Base-by-base conservation (phyloP, 768 basidiomycete species). In the Termitomyces sp. region DNA sequence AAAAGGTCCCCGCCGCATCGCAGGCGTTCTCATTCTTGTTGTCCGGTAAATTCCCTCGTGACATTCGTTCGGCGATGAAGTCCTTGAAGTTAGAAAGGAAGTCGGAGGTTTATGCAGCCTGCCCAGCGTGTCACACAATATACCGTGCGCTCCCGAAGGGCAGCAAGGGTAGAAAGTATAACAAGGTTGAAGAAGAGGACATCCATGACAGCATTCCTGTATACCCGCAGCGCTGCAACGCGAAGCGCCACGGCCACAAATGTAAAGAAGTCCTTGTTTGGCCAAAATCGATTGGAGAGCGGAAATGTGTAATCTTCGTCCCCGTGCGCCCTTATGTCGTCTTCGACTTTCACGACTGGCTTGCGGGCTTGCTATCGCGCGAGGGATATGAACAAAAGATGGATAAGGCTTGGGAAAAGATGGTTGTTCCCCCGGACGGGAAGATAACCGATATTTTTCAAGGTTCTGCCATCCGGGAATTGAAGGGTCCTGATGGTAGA, bases 271-370 rank as follows among this genome's bases (percentile, higher is more conserved):
- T 27, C 2, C 69, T 65, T 2, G 62, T 69, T 31, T 18, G 27
- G 13, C 55, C 33, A 7, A 34, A 55, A 18, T 36, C 45, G 15
- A 5, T 46, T 45, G 45, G 45, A 6, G 15, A 24, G 30, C 20
- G 5, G 2, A 46, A 46, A 37, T 2, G 31, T 11, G 12, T 12
- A 16, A 31, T 60, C n/a, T 41, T 60, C 7, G 60, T 68, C 22
- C 68, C 67, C 4, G 62, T 69, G 20, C 58, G 60, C 8, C 61
- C 63, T 9, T 70, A 59, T 55, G 55, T 69, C 22, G 61, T 55
- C 7, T 68, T 64, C 41, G 61, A 67, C 45, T 62, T 72, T 50
- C 62, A 66, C 27, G 65, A 70, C 55, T 72, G 71, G 71, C 4
- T 72, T 18, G 27, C 27, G 27, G 27, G 27, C 2, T 27, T 27